Base-by-base conservation (phyloP, 768 basidiomycete genomes). In the Naganishia kalamii region DNA sequence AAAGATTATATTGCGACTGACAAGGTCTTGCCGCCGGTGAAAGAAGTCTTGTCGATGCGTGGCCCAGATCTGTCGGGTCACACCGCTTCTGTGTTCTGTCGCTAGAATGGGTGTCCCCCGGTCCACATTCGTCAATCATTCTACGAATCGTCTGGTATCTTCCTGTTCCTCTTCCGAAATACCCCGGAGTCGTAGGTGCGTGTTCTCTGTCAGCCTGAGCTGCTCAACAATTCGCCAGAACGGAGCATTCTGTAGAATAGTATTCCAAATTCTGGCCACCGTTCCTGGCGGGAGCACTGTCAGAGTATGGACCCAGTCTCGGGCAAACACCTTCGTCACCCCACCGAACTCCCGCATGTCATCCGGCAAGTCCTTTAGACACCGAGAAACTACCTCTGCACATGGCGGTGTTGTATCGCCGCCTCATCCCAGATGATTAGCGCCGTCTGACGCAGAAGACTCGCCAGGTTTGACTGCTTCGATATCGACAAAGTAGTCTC, bases 341-440 rank as follows among this genome's bases (percentile, higher is more conserved):
- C 80, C 82, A 47, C 80, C 82, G 80, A 82, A 84, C 75, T 5
- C 23, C 23, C 43, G 33, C 17, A 77, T 40, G 25, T 63, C 27
- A 27, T 73, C 52, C 29, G 70, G 41, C 8, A 70, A 15, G 37
- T 70, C 70, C 4, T 70, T 61, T 0, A 80, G 54, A 0, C 79
- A 79, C 0, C 75, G 52, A 64, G 83, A 80, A 0, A 83, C 70
- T 23, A 80, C 79, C 62, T 84, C 82, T 0, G 78, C 21, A 0
- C 70, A 74, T 72, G 70, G 0, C 73, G 65, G 65, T 83, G 74
- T 59, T 82, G 80, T 62, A 78, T 78, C 1, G 75, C 62, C 19
- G 75, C 70, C 69, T 83, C 81, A 75, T 83, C 83, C 81, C 80
- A 82, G 12, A 83, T 81, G 62, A 82, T 80, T 4, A 80, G 48